These are phyloP conservation scores for Mitragyna speciosa DNA, from an alignment of 257 asterid genomes.

Conservation along the genomic window DNA sequence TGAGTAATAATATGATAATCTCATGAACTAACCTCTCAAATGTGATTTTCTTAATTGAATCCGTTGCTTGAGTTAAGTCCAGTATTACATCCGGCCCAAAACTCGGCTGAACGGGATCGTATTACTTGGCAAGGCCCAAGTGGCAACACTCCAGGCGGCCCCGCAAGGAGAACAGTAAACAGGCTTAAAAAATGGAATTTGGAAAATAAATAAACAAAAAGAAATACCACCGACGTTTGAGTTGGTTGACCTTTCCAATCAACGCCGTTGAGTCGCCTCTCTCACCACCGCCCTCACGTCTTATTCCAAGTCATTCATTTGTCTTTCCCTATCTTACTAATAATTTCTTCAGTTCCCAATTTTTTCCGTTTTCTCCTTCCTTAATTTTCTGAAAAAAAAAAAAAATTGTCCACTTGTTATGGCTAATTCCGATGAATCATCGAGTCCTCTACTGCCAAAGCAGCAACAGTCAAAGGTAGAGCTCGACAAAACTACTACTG, in stretches of 20 bases:
- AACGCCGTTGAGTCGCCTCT: neutral
- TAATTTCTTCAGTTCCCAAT: neutral
- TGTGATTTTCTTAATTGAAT: no score
- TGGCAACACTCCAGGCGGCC: no score
- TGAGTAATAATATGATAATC: no score
- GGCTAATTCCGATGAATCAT: constrained; percentile 69
- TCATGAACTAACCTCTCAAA: no score
- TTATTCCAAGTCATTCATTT: neutral
- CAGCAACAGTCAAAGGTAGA: constrained; percentile 36
- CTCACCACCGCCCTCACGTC: neutral
- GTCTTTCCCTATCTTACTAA: neutral
- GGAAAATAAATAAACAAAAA: no score
- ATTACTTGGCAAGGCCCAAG: no score
- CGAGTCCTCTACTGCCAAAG: constrained; percentile 57
- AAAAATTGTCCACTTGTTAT: constrained; percentile 14
- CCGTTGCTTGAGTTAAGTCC: no score
- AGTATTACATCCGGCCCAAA: no score
- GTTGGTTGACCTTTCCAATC: neutral
- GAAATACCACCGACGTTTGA: no score
- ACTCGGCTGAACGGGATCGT: no score
- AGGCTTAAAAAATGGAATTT: no score
- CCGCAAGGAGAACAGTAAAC: no score
- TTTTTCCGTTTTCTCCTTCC: neutral
- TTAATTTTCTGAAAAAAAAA: neutral
- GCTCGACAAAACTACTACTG: neutral